Conservation (phyloP, 2,329 filamentous ascomycete species). For the Phaeophleospora eucalypticola region DNA sequence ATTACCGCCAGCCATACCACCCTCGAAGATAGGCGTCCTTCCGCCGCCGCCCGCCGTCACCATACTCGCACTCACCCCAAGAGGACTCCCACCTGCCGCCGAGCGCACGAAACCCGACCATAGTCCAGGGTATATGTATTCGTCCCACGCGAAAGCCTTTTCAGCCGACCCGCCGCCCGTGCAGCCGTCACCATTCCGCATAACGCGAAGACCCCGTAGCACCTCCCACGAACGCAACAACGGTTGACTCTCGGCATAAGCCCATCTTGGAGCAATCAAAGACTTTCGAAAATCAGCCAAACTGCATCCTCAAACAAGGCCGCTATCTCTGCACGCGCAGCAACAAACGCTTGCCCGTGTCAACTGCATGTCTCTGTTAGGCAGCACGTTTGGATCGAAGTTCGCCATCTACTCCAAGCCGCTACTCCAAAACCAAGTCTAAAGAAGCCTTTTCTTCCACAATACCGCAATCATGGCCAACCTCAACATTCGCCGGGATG, state of each 20-base stretch:
- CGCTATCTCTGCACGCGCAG: conserved; percentile 13
- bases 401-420: conserved; percentile 7
- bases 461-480: conserved; percentile 77
- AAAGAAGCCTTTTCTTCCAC: not conserved
- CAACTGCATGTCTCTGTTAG: conserved; percentile 57
- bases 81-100: conserved; percentile 16
- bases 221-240: conserved; percentile 84
- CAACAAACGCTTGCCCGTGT: conserved; percentile 30
- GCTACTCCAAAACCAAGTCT: conserved; percentile 8
- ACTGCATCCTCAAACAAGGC: conserved; percentile 17
- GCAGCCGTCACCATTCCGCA: conserved; percentile 90
- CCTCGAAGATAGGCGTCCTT: conserved; percentile 12
- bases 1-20: conserved; percentile 9
- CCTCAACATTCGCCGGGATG: conserved; percentile 97
- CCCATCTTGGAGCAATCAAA: conserved; percentile 11
- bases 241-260: conserved; percentile 59
- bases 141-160: conserved; percentile 91
- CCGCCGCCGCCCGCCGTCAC: conserved; percentile 16
- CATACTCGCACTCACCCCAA: conserved; percentile 12
- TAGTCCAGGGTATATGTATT: conserved; percentile 81
- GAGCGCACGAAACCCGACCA: conserved; percentile 18
- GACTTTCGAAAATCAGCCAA: conserved; percentile 7
- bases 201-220: conserved; percentile 82
- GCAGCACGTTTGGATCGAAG: not conserved
- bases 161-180: conserved; percentile 89